Base-by-base conservation (phyloP, 495 filamentous ascomycete species). In the Aspergillus biplanus region DNA sequence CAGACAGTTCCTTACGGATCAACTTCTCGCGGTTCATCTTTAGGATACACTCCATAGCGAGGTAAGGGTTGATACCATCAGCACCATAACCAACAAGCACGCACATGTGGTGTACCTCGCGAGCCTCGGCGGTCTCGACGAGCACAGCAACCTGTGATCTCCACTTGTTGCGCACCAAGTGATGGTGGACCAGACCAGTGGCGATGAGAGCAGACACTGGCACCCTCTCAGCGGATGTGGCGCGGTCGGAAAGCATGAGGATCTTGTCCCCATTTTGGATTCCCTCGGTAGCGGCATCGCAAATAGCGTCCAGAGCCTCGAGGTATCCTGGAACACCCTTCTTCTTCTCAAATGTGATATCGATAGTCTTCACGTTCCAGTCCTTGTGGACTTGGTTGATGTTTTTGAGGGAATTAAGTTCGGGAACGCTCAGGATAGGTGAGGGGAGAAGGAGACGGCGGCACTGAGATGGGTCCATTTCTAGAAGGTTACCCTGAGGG, bases 61-160 rank as follows among this genome's bases (percentile, higher is more conserved):
- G 88, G 74, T 99, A 99, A 16, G 95, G 95, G 82, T 95, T 97
- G 73, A 99, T 90, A 48, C 90, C 95, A 76, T 99, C 95, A 21
- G 90, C 92, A 76, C 95, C 95, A 69, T 99, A 99, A 59, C 95
- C 95, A 56, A 99, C 83, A 56, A 98, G 83, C 21, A 99, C 95
- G 80, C 93, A 97, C 91, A 98, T 94, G 78, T 99, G 95, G 74
- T 99, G 95, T 15, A 99, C 96, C 75, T 99, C 95, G 75, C 95
- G 91, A 69, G 95, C 96, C 76, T 99, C 95, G 13, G 90, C 95
- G 39, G 95, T 98, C 79, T 99, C 95, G 35, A 98, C 86, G 48
- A 96, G 84, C 46, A 99, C 75, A 15, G 93, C 96, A 59, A 90
- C 91, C 75, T 92, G 86, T 16, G 95, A 91, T 69, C 95, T 87